These are phyloP conservation scores for Cryptococcus sp. DNA, from an alignment of 1,284 basidiomycete species.

Conservation along the genomic window DNA sequence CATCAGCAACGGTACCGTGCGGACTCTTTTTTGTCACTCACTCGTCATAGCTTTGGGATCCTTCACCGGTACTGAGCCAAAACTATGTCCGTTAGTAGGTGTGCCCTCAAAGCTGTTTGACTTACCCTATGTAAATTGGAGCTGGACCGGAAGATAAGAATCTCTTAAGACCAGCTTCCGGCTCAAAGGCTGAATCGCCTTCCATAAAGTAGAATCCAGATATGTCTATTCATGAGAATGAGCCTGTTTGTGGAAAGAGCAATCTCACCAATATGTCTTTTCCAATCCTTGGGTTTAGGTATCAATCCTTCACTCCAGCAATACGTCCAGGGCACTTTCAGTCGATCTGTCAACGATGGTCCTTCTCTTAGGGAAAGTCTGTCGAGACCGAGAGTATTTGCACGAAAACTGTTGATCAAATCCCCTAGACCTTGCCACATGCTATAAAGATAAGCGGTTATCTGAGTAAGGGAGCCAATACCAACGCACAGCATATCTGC, in stretches of 20 bases:
- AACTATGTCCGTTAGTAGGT: slow-evolving; percentile 35
- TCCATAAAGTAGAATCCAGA: slow-evolving; percentile 61
- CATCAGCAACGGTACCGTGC: background rate
- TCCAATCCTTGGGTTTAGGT: slow-evolving; percentile 61
- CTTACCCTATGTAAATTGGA: slow-evolving; percentile 59
- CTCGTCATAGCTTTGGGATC: slow-evolving; percentile 4
- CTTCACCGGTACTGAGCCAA: slow-evolving; percentile 6
- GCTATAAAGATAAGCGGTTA: slow-evolving; percentile 3
- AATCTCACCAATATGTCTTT: slow-evolving; percentile 54
- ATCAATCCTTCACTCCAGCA: slow-evolving; percentile 61
- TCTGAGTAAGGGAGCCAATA: background rate
- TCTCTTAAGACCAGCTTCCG: slow-evolving; percentile 49
- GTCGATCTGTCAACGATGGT: slow-evolving; percentile 54
- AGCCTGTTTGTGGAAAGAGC: background rate
- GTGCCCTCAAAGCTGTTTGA: background rate
- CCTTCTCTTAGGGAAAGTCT: slow-evolving; percentile 52
- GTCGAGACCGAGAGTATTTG: slow-evolving; percentile 52
- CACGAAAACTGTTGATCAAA: slow-evolving; percentile 58
- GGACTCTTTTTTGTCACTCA: background rate
- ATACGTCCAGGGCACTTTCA: slow-evolving; percentile 64
- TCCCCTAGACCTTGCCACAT: slow-evolving; percentile 52
- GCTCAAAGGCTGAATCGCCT: slow-evolving; percentile 48
- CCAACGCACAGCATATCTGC: slow-evolving; percentile 50
- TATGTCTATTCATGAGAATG: slow-evolving; percentile 48
- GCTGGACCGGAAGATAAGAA: slow-evolving; percentile 54